Base-by-base conservation (phyloP, 176 grass and related monocot species). In the Triticum urartu region DNA sequence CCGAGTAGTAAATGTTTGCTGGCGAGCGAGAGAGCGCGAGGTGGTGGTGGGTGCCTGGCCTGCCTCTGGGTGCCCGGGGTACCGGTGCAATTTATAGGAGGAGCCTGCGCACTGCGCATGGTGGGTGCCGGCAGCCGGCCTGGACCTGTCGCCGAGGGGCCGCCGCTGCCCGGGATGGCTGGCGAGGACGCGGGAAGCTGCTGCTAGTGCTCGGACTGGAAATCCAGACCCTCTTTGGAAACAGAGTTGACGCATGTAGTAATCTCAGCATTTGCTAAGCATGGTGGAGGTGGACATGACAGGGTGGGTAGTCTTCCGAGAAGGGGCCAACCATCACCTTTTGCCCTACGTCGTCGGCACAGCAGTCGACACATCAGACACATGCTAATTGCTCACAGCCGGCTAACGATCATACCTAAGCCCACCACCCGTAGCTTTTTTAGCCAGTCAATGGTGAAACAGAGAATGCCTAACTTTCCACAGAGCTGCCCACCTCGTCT, bases 31-130 rank as follows among this genome's bases (percentile, higher is more conserved):
- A 13, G 20, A 47, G 30, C 40, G 18, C 32, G 61, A 74, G 66
- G 77, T 73, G 50, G 25, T 30, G n/a, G 32, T 54, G 50, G 15
- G 50, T 54, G 15, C 50, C 48, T 5, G 47, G 47, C 14, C 47
- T 50, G 47, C 13, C 47, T 52, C 43, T 34, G 71, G 40, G 40
- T 26, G 22, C 11, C n/a, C 3, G 2, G 11, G 43, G 24, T 69
- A 70, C 35, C 47, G 67, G 62, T 32, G 72, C 22, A 9, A 78
- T 83, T 88, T 88, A 88, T 88, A 54, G 50, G 50, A 77, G 20
- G 45, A 52, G 58, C 38, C 8, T 3, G 36, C 48, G 36, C 68
- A 72, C 18, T 39, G 68, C 1, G 15, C 38, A 17, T 21, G 26
- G 42, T 67, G 71, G 70, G 40, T 63, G 67, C 36, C 38, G 7